Evolutionary conservation across 306 rosid species (phyloP), one percentile per base, ranked within the genome.

Genomic region (Vigna hirtella): DNA sequence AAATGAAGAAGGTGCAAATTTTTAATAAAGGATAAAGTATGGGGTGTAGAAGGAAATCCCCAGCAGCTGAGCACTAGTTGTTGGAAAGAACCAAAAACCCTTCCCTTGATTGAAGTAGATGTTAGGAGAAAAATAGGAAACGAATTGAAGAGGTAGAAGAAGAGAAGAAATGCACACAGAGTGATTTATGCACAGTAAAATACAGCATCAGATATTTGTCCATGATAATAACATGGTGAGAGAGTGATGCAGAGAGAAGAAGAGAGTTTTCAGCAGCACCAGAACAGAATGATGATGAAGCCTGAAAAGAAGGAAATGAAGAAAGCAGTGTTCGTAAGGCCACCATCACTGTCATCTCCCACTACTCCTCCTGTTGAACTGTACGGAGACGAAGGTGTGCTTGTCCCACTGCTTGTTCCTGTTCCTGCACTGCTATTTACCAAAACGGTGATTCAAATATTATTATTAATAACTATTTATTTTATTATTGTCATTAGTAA

Each of bases 341-440:
- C 93, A 47, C 81, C 85, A 32, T 83, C 78, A 20, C 89, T 89
- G 9, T 79, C 89, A 64, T 91, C 91, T 65, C 97, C 97, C 2
- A 87, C 59, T 9, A 84, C 91, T 34, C 93, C 93, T 0, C 85
- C 83, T 0, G 83, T 65, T 6, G 85, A 0, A 10, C 82, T 74
- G 15, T 66, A 77, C 0, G 88, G 81, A 7, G 77, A 66, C 6
- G 78, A 11, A 5, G 81, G 50, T 14, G 79, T 56, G 24, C 65
- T 66, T 45, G 86, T 55, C 5, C 58, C 73, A 0, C 86, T 77
- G 9, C 64, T 56, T 7, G 85, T 72, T 2, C 59, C 53, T 38
- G 81, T 84, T 18, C 87, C 86, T 22, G 2, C 47, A 10, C 62
- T 42, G 70, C 94, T 86, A 83, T 18, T 57, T 24, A 14, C 8